These are phyloP conservation scores for Colletotrichum liaoningense DNA, from an alignment of 2,329 filamentous ascomycete genomes.

Conservation along the genomic window DNA sequence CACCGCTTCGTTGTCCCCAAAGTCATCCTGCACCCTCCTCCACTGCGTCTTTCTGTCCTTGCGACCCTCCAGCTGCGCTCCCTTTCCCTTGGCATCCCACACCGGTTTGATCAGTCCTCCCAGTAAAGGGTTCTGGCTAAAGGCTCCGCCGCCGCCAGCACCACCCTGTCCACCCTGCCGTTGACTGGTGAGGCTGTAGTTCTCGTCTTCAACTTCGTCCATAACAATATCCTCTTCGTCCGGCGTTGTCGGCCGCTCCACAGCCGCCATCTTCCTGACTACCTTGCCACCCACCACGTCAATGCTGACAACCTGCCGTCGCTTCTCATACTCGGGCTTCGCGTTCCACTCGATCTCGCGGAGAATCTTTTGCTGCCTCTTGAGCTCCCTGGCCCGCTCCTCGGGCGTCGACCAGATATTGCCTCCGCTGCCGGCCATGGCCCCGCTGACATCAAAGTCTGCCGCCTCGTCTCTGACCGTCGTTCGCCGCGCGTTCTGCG, in stretches of 20 bases:
- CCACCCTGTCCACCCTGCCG: slow-evolving; percentile 56
- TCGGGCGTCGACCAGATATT: slow-evolving; percentile 88
- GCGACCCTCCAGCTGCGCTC: slow-evolving; percentile 53
- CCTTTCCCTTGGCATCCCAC: slow-evolving; percentile 66
- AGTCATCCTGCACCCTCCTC: slow-evolving; percentile 71
- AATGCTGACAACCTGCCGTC: slow-evolving; percentile 84
- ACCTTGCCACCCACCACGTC: slow-evolving; percentile 84
- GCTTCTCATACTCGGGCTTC: slow-evolving; percentile 88
- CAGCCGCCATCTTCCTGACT: slow-evolving; percentile 75
- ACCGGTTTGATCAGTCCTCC: slow-evolving; percentile 74
- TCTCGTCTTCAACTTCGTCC: slow-evolving; percentile 42
- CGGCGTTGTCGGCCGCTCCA: slow-evolving; percentile 68
- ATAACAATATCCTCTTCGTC: slow-evolving; percentile 45
- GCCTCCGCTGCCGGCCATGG: slow-evolving; percentile 56
- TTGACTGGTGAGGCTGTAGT: slow-evolving; percentile 27
- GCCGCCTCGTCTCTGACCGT: slow-evolving; percentile 87
- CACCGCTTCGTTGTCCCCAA: slow-evolving; percentile 67
- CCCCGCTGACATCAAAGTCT: slow-evolving; percentile 66
- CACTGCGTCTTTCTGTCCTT: slow-evolving; percentile 59
- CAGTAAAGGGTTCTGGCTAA: slow-evolving; percentile 76
- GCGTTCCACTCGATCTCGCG: slow-evolving; percentile 90
- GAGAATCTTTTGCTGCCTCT: slow-evolving; percentile 85
- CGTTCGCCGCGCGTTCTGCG: slow-evolving; percentile 85
- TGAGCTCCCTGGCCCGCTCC: slow-evolving; percentile 84
- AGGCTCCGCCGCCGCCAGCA: slow-evolving; percentile 63